Evolutionary conservation across 352 stramenopile genomes (phyloP), one percentile per base, ranked within the genome.

Genomic region (Pythium dissimile): DNA sequence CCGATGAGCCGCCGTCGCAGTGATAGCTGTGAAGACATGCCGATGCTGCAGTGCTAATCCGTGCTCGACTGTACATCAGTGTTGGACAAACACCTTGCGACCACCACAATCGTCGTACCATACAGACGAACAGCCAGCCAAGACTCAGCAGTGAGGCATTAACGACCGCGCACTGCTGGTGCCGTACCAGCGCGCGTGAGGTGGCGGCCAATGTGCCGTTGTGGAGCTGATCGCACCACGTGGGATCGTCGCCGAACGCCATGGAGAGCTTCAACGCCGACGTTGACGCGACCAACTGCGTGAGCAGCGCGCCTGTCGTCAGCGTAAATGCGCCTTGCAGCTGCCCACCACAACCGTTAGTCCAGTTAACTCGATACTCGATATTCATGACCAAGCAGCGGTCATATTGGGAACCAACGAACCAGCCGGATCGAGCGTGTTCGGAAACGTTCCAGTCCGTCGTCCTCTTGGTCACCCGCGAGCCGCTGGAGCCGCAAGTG

Each of bases 51-150:
- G 63, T 75, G 64, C 64, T 75, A 23, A 5, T 44, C 3, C 4
- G n/a, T n/a, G n/a, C n/a, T n/a, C n/a, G n/a, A n/a, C n/a, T n/a
- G n/a, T n/a, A n/a, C n/a, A n/a, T n/a, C n/a, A n/a, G n/a, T n/a
- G n/a, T n/a, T n/a, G n/a, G n/a, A n/a, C n/a, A n/a, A n/a, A n/a
- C n/a, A n/a, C n/a, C n/a, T n/a, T n/a, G n/a, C 24, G 24, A 48
- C 41, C 4, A n/a, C 13, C 28, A n/a, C 11, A 24, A 11, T 18
- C 18, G 20, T 41, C 67, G 26, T 70, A 89, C 80, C 44, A 89
- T 39, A 3, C 70, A 68, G n/a, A 88, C 57, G 16, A 81, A 54
- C 12, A 89, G 45, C 73, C 75, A 89, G 2, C 75, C 77, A 34
- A 64, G 9, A 2, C 66, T 80, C 30, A 84, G 55, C 5, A 88